phyloP scores from a whole-genome alignment of 495 filamentous ascomycete genomes.

The Neurospora sp. region DNA sequence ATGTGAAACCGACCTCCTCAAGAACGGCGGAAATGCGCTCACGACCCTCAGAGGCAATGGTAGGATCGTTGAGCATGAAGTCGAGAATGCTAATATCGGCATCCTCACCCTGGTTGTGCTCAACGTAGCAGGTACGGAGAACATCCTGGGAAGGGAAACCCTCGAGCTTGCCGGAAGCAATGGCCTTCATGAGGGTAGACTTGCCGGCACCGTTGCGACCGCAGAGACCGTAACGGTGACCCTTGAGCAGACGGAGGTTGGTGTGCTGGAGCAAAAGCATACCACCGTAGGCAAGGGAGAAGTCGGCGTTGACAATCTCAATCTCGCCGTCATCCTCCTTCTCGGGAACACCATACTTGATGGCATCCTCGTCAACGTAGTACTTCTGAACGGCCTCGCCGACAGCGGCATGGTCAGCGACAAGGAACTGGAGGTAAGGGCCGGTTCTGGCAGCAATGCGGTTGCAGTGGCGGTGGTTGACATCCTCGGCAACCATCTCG shows the following conservation, averaged over 20 bases:
- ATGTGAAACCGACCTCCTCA: slow-evolving; percentile 84
- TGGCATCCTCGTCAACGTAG: slow-evolving; percentile 72
- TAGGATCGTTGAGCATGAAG: slow-evolving; percentile 77
- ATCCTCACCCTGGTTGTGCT: slow-evolving; percentile 97
- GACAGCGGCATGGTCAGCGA: slow-evolving; percentile 47
- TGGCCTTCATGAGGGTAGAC: slow-evolving; percentile 95
- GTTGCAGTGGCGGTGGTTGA: slow-evolving; percentile 69
- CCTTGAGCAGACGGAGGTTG: slow-evolving; percentile 86
- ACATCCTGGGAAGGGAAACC: slow-evolving; percentile 88
- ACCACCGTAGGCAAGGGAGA: slow-evolving; percentile 95
- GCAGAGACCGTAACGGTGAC: slow-evolving; percentile 93
- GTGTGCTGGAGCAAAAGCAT: slow-evolving; percentile 97
- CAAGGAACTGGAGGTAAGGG: slow-evolving; percentile 67
- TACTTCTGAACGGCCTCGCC: slow-evolving; percentile 56
- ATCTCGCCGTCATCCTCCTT: slow-evolving; percentile 74
- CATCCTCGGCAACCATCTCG: slow-evolving; percentile 80
- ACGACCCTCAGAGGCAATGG: slow-evolving; percentile 58
- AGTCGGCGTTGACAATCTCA: slow-evolving; percentile 96
- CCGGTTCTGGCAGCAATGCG: slow-evolving; percentile 56
- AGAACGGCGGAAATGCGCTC: slow-evolving; percentile 78
- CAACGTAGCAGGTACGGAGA: slow-evolving; percentile 93
- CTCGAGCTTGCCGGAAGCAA: slow-evolving; percentile 90
- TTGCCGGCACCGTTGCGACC: slow-evolving; percentile 97
- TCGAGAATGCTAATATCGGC: slow-evolving; percentile 91
- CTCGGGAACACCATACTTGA: slow-evolving; percentile 74